A percentile compares a stretch with the other conserved stretches of the same genome.
These are phyloP conservation scores for Aspergillus nidulans DNA, from an alignment of 495 filamentous ascomycete species.

Conservation along the genomic window DNA sequence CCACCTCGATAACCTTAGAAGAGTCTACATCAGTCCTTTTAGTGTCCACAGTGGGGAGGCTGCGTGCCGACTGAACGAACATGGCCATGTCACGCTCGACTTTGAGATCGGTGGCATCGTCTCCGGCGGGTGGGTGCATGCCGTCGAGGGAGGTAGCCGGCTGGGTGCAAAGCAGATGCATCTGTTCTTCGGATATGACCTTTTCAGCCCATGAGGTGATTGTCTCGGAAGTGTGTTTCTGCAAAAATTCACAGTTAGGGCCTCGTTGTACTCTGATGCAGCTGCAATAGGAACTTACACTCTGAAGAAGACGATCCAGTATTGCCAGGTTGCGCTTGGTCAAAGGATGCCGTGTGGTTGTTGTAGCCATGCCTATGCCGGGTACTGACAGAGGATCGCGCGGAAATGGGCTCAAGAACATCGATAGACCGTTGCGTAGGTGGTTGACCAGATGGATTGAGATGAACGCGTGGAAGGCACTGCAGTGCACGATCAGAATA, in stretches of 20 bases:
- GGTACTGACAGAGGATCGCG: neutral
- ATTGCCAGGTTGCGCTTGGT: slow-evolving; percentile 15
- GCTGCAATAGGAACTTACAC: slow-evolving; percentile 1
- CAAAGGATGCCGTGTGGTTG: slow-evolving; percentile 1
- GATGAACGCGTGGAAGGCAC: neutral
- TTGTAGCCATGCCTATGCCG: neutral
- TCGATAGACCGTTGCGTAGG: neutral
- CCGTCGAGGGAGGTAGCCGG: neutral
- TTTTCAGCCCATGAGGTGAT: slow-evolving; percentile 17
- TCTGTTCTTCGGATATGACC: slow-evolving; percentile 20
- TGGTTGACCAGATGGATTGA: neutral
- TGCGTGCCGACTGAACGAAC: neutral
- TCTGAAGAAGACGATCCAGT: slow-evolving; percentile 8
- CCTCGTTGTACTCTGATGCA: neutral
- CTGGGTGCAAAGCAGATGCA: slow-evolving; percentile 11
- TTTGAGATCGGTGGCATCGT: slow-evolving; percentile 3
- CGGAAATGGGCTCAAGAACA: neutral
- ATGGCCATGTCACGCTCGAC: slow-evolving; percentile 8
- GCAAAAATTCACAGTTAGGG: neutral
- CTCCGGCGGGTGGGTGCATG: neutral
- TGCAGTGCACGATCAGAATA: neutral
- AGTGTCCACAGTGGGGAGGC: neutral
- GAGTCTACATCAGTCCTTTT: neutral
- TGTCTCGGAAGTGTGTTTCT: neutral
- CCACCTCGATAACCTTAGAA: slow-evolving; percentile 15